Percentiles rank a stretch among this genome's conserved stretches.
Evolutionary conservation across 805 yeast genomes (phyloP).

Genomic region (Tetrapisispora nanseiensis): DNA sequence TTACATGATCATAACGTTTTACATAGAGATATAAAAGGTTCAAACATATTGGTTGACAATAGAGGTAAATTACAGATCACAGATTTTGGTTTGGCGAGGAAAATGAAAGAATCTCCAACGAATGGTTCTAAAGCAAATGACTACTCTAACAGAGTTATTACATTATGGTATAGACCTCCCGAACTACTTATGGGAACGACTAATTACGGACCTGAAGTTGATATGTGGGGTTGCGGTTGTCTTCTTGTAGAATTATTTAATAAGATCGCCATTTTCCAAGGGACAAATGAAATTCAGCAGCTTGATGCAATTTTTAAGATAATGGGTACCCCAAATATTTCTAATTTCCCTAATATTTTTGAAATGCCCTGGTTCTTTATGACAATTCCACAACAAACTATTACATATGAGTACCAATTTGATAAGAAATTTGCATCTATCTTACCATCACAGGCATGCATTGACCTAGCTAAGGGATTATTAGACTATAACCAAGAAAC

Average conservation of each 20-base stretch:
- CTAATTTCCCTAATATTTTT: conserved; percentile 70
- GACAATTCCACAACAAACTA: conserved; percentile 43
- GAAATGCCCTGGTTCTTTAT: conserved; percentile 89
- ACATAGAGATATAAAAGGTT: conserved; percentile 77
- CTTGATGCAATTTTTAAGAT: conserved; percentile 63
- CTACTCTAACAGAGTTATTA: conserved; percentile 90
- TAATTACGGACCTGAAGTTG: conserved; percentile 81
- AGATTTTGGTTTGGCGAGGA: conserved; percentile 75
- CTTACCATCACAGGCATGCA: conserved; percentile 42
- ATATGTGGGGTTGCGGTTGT: conserved; percentile 97
- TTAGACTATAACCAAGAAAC: conserved; percentile 58
- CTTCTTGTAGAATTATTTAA: conserved; percentile 72
- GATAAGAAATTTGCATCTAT: conserved; percentile 32
- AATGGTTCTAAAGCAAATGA: conserved; percentile 30
- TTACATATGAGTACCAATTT: conserved; percentile 22
- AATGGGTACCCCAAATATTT: conserved; percentile 76
- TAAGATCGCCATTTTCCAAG: conserved; percentile 71
- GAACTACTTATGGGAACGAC: conserved; percentile 87
- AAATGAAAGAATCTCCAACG: conserved; percentile 39
- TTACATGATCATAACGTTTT: conserved; percentile 59
- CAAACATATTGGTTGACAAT: conserved; percentile 58
- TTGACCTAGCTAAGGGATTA: conserved; percentile 55
- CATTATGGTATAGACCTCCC: conserved; percentile 96
- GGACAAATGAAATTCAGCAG: conserved; percentile 81
- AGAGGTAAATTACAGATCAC: conserved; percentile 61